Conservation (phyloP, 2,329 filamentous ascomycete genomes). For the Trichoderma harzianum region DNA sequence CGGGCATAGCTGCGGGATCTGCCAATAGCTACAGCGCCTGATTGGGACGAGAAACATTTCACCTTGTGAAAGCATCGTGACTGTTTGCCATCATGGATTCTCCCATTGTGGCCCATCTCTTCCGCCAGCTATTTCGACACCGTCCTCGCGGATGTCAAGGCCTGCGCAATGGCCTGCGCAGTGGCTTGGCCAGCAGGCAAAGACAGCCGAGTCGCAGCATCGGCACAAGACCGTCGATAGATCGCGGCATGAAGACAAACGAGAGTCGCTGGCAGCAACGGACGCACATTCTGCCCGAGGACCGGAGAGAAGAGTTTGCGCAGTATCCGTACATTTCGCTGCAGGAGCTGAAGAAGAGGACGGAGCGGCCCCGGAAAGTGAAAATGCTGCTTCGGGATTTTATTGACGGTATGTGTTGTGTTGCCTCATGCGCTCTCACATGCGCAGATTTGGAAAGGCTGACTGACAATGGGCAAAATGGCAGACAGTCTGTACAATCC, state of each 20-base stretch:
- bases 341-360: constrained; percentile 68
- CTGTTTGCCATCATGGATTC: constrained; percentile 67
- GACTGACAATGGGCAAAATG: background rate
- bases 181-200: constrained; percentile 18
- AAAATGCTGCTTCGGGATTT: constrained; percentile 99
- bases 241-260: constrained; percentile 45
- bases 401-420: constrained; percentile 67
- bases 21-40: background rate
- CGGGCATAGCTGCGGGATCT: constrained; percentile 3
- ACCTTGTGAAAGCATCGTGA: constrained; percentile 10
- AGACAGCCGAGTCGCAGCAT: constrained; percentile 25
- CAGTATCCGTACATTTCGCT: constrained; percentile 82
- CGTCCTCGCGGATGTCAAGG: constrained; percentile 35
- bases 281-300: constrained; percentile 67
- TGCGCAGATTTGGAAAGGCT: background rate
- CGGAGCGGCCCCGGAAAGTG: constrained; percentile 76
- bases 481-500: constrained; percentile 92
- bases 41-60: background rate
- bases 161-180: constrained; percentile 27
- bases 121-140: constrained; percentile 80
- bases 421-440: constrained; percentile 25
- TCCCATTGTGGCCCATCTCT: constrained; percentile 70
- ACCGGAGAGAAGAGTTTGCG: constrained; percentile 77
- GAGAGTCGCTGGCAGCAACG: constrained; percentile 86
- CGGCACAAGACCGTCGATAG: constrained; percentile 30